Conservation (phyloP, 345 rosid species). For the Hevea brasiliensis region DNA sequence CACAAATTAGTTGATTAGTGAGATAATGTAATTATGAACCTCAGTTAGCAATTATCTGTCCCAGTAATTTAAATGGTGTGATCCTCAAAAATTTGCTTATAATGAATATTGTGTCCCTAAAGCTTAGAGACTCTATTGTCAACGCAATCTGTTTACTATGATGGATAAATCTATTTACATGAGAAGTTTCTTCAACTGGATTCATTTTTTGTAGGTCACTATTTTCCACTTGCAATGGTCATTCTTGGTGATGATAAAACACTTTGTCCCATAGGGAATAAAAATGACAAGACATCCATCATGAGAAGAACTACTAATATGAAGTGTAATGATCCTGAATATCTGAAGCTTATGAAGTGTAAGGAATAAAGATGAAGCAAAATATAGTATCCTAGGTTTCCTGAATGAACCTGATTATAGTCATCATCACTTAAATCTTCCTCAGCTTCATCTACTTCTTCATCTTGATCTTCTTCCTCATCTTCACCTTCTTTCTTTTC, state of each 20-base stretch:
- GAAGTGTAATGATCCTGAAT: not conserved
- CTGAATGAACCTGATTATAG: conserved; percentile 45
- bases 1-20: not conserved
- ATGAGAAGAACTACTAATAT: not conserved
- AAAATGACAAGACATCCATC: conserved; percentile 4
- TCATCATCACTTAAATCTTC: conserved; percentile 53
- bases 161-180: not conserved
- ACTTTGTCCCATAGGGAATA: not conserved
- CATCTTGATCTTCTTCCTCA: conserved; percentile 33
- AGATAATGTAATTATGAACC: not conserved
- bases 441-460: conserved; percentile 31
- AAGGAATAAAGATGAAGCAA: not conserved
- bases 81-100: not conserved
- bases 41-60: not conserved
- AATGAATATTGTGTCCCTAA: not conserved
- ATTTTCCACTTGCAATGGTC: not conserved
- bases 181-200: not conserved
- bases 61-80: not conserved
- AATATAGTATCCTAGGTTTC: not conserved
- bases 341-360: not conserved
- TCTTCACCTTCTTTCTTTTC: conserved; percentile 39
- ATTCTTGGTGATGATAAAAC: not conserved
- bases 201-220: not conserved
- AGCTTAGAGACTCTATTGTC: not conserved
- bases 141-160: not conserved